A percentile compares a stretch with the other conserved stretches of the same genome.
Evolutionary conservation across 192 early-diverging fungal species (phyloP).

Genomic region (Coemansia sp.): DNA sequence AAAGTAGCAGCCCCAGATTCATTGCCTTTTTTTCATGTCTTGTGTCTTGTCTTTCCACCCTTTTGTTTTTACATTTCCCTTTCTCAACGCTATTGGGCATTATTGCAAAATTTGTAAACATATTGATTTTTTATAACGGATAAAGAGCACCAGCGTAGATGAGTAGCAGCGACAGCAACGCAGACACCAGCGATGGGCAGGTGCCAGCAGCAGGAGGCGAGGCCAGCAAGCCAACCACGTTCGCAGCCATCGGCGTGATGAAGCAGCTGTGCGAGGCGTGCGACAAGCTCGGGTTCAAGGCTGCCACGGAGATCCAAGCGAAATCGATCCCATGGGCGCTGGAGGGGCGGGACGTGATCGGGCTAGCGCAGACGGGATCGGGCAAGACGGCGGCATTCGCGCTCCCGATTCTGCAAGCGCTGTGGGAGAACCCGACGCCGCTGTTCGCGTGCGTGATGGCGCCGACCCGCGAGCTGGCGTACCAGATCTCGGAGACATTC

Average conservation of each 20-base stretch:
- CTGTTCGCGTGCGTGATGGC: constrained; percentile 96
- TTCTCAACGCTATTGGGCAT: background rate
- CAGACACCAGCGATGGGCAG: constrained; percentile 5
- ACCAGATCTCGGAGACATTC: constrained; percentile 92
- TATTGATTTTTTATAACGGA: no score
- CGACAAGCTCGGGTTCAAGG: constrained; percentile 82
- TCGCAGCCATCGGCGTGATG: constrained; percentile 69
- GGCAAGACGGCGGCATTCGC: constrained; percentile 89
- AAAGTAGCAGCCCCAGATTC: no score
- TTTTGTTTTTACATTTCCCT: background rate
- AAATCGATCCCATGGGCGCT: constrained; percentile 91
- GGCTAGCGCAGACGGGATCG: constrained; percentile 96
- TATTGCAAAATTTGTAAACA: background rate
- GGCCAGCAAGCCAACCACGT: constrained; percentile 17
- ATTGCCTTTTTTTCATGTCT: no score
- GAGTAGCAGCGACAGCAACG: constrained; percentile 19
- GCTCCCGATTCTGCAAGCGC: constrained; percentile 78
- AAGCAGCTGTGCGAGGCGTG: constrained; percentile 87
- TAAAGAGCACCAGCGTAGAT: background rate
- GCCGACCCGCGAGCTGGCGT: constrained; percentile 94
- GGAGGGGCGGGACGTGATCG: constrained; percentile 91
- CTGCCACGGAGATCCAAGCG: constrained; percentile 89
- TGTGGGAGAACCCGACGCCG: constrained; percentile 86
- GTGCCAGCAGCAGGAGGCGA: background rate
- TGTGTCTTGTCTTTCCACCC: background rate